These are phyloP conservation scores for Apiotrichum veenhuisii DNA, from an alignment of 1,284 basidiomycete species.

Conservation along the genomic window DNA sequence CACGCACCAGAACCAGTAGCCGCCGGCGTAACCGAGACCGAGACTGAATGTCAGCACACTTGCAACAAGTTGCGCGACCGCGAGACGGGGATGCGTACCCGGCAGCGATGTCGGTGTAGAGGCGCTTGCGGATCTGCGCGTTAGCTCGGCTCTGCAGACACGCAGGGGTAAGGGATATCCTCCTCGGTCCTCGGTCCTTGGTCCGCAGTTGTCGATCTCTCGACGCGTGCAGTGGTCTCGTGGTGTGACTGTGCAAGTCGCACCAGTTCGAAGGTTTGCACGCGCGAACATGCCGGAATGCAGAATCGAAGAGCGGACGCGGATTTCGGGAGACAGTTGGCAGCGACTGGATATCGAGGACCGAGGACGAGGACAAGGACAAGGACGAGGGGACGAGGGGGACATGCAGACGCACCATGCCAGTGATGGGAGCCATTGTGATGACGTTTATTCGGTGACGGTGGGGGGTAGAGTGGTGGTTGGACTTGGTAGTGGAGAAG, in stretches of 20 bases:
- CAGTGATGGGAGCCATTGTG: slow-evolving; percentile 20
- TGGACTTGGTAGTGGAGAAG: slow-evolving; percentile 5
- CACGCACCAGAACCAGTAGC: slow-evolving; percentile 21
- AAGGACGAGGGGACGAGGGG: background rate
- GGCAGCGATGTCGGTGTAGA: slow-evolving; percentile 13
- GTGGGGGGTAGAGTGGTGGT: slow-evolving; percentile 10
- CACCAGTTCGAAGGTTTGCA: background rate
- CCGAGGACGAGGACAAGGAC: background rate
- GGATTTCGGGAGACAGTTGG: no score
- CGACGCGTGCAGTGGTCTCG: no score
- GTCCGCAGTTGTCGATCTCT: no score
- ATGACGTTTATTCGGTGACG: background rate
- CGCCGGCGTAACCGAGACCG: slow-evolving; percentile 12
- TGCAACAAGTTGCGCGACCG: background rate
- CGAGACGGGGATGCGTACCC: slow-evolving; percentile 6
- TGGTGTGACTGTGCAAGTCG: background rate
- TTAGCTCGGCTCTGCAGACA: background rate
- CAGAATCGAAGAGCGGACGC: no score
- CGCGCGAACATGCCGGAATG: no score
- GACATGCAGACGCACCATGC: slow-evolving; percentile 13
- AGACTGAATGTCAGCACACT: slow-evolving; percentile 10
- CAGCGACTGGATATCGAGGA: no score
- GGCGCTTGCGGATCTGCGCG: slow-evolving; percentile 12
- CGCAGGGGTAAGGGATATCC: no score
- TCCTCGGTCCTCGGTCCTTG: no score